Conservation (phyloP, 345 rosid species). For the Euclidium syriacum region DNA sequence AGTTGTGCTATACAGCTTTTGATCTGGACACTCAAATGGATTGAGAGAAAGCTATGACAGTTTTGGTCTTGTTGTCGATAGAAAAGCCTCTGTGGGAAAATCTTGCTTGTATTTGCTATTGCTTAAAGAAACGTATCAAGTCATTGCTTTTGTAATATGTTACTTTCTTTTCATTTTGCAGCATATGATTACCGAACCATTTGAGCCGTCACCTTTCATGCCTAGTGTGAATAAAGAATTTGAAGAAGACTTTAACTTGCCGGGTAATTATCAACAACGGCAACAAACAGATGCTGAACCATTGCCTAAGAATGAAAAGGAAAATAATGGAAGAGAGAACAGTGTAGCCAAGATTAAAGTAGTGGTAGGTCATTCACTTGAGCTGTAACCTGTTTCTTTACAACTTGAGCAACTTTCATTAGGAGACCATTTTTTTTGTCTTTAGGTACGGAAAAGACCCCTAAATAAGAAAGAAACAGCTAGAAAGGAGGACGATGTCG, state of each 20-base stretch:
- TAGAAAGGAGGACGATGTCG: constrained; percentile 93
- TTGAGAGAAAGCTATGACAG: background rate
- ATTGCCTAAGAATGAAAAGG: constrained; percentile 57
- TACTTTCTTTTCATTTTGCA: constrained; percentile 31
- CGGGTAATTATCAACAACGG: constrained; percentile 41
- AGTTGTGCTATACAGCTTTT: background rate
- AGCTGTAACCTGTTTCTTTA: background rate
- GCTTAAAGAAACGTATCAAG: background rate
- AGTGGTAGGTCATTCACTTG: constrained; percentile 62
- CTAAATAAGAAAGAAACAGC: constrained; percentile 86
- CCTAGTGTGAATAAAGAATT: constrained; percentile 59
- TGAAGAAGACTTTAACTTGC: constrained; percentile 57
- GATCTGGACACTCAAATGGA: background rate
- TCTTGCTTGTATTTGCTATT: background rate
- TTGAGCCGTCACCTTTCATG: constrained; percentile 87
- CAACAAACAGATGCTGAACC: constrained; percentile 55
- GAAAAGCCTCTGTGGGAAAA: background rate
- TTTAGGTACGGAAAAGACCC: constrained; percentile 95
- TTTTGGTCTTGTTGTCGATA: constrained; percentile 1
- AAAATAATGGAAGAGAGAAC: constrained; percentile 54
- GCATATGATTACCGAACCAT: constrained; percentile 89
- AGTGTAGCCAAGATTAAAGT: constrained; percentile 97
- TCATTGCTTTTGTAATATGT: constrained; percentile 15
- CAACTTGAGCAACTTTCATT: background rate
- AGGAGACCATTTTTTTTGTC: constrained; percentile 8